These are phyloP conservation scores for Nemania abortiva DNA, from an alignment of 2,329 filamentous ascomycete species.

Conservation along the genomic window DNA sequence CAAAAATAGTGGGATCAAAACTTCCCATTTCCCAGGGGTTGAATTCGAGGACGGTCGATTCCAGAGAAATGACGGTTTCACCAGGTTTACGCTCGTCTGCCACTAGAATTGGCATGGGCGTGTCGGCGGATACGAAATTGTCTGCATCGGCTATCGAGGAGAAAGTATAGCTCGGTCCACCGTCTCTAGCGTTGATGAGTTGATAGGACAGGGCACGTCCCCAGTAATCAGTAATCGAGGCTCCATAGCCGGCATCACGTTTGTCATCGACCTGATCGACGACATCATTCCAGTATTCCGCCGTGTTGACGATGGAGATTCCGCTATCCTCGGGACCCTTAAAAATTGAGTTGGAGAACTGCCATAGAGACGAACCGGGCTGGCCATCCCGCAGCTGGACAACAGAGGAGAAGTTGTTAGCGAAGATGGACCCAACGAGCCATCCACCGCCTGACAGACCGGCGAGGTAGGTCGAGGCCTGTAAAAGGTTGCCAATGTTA, in stretches of 20 bases:
- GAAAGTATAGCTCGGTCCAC: constrained; percentile 78
- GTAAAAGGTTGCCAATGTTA: constrained; percentile 75
- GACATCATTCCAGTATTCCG: constrained; percentile 72
- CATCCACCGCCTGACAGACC: constrained; percentile 81
- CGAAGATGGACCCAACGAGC: constrained; percentile 78
- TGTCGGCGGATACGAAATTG: constrained; percentile 71
- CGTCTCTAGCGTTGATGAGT: constrained; percentile 74
- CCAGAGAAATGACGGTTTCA: constrained; percentile 71
- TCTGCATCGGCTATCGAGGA: constrained; percentile 75
- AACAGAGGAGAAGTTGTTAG: constrained; percentile 81
- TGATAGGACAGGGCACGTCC: constrained; percentile 78
- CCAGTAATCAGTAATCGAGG: constrained; percentile 80
- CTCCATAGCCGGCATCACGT: constrained; percentile 71
- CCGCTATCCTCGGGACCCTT: constrained; percentile 49
- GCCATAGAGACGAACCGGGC: constrained; percentile 52
- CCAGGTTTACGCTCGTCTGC: constrained; percentile 75
- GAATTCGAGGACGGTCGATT: constrained; percentile 82
- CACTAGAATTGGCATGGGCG: constrained; percentile 80
- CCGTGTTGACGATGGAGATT: constrained; percentile 48
- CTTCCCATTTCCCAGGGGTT: constrained; percentile 84
- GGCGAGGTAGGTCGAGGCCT: constrained; percentile 77
- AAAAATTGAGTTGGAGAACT: constrained; percentile 55
- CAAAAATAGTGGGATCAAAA: constrained; percentile 78
- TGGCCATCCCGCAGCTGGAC: constrained; percentile 50
- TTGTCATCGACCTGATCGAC: constrained; percentile 70